A percentile compares a stretch with the other conserved stretches of the same genome.
phyloP scores from a whole-genome alignment of 73 alveolate genomes.

The Uronychia setigera region DNA sequence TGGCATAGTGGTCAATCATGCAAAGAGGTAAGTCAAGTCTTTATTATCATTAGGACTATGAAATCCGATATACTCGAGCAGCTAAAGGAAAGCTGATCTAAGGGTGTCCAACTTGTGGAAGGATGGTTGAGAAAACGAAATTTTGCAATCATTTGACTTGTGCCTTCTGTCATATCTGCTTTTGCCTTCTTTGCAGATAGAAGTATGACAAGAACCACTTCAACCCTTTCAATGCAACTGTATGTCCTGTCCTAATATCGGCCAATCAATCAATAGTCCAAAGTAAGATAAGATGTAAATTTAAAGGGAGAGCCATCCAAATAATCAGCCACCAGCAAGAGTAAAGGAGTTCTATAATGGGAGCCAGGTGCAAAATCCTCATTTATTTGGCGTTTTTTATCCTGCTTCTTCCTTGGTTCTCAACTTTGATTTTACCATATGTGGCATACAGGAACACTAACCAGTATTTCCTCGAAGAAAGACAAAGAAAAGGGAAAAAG shows the following conservation, averaged over 20 bases:
- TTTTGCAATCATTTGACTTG: conserved; percentile 33
- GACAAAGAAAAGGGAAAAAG: neutral
- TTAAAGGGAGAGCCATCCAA: neutral
- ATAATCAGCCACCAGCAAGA: neutral
- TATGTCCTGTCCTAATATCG: conserved; percentile 23
- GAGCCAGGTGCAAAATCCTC: neutral
- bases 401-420: neutral
- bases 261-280: neutral
- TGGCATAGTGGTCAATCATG: conserved; percentile 27
- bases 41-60: too few species aligned
- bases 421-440: neutral
- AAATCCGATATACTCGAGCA: neutral
- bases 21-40: too few species aligned
- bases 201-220: conserved; percentile 8
- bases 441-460: neutral
- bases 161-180: neutral
- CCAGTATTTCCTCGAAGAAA: neutral
- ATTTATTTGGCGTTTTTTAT: neutral
- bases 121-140: conserved; percentile 3
- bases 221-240: conserved; percentile 29
- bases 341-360: neutral
- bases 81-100: conserved; percentile 12
- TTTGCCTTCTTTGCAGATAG: conserved; percentile 12
- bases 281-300: too few species aligned
- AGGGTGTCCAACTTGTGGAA: conserved; percentile 23